Evolutionary conservation across 495 filamentous ascomycete genomes (phyloP).

Genomic region (Opeltia flavorubescens): DNA sequence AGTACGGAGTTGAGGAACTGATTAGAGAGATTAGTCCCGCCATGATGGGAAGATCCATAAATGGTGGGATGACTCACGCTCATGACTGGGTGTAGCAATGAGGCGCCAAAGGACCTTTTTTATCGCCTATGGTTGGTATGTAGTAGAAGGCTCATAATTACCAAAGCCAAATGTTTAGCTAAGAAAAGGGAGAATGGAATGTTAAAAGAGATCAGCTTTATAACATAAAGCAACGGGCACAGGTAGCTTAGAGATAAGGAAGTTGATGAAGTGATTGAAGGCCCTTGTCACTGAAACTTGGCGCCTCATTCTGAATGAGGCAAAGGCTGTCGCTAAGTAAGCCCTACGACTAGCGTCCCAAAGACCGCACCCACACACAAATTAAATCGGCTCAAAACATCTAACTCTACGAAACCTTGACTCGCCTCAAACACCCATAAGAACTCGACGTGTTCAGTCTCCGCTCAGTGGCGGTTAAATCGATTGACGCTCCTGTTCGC

Average conservation of each 20-base stretch:
- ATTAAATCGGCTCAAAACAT: constrained; percentile 8
- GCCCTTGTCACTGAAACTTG: too few species aligned
- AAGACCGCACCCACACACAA: constrained; percentile 27
- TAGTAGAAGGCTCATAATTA: constrained; percentile 30
- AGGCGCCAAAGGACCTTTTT: constrained; percentile 14
- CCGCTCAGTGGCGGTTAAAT: constrained; percentile 83
- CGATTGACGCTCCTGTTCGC: constrained; percentile 84
- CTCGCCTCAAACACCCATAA: constrained; percentile 16
- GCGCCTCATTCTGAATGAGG: too few species aligned
- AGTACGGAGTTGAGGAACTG: constrained; percentile 47
- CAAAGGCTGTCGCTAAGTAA: too few species aligned
- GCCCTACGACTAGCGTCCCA: constrained; percentile 18
- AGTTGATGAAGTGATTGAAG: neutral
- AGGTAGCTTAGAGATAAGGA: neutral
- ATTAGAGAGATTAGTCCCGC: constrained; percentile 4
- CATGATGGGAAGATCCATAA: too few species aligned
- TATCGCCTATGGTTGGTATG: constrained; percentile 31
- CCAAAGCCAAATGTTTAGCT: too few species aligned
- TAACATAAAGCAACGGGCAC: constrained; percentile 14
- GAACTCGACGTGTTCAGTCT: constrained; percentile 76
- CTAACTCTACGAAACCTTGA: constrained; percentile 19
- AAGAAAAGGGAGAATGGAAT: too few species aligned
- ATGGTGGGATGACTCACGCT: neutral
- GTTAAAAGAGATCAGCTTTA: too few species aligned
- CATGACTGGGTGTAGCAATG: neutral